Conservation (phyloP, 129 eudicot genomes). For the Arctium minus region DNA sequence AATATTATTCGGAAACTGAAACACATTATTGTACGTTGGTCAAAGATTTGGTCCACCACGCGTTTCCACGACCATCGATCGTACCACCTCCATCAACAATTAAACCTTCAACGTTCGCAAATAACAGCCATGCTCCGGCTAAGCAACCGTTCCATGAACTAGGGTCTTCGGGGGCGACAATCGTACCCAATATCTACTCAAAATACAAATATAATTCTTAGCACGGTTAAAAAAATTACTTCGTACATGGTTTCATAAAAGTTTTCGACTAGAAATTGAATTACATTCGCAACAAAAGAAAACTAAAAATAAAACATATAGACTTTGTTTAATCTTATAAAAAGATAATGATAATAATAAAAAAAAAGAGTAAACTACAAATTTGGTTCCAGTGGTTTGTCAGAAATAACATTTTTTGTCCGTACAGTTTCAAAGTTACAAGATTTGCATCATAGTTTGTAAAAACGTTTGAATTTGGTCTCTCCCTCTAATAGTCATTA, state of each 20-base stretch:
- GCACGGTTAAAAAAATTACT: too few relatives aligned
- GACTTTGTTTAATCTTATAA: background rate
- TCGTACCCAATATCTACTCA: conserved; percentile 23
- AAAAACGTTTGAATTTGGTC: too few relatives aligned
- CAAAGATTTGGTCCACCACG: conserved; percentile 27
- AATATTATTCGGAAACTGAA: background rate
- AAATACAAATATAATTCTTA: background rate
- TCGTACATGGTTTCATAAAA: background rate
- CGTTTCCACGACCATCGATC: conserved; percentile 29
- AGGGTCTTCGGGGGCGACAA: conserved; percentile 27
- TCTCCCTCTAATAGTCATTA: too few relatives aligned
- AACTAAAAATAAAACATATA: background rate
- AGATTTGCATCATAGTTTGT: too few relatives aligned
- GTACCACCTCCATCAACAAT: conserved; percentile 21
- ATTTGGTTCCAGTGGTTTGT: too few relatives aligned
- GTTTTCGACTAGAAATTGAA: background rate
- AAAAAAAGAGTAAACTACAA: too few relatives aligned
- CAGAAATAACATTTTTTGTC: too few relatives aligned
- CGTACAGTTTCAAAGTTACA: too few relatives aligned
- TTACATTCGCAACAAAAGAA: background rate
- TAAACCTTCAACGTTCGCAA: conserved; percentile 11
- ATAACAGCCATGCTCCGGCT: conserved; percentile 21
- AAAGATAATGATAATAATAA: too few relatives aligned
- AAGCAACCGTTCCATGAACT: conserved; percentile 20
- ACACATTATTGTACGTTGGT: background rate